phyloP scores from a whole-genome alignment of 1,139 yeast genomes.

The Blastobotrys indianensis region DNA sequence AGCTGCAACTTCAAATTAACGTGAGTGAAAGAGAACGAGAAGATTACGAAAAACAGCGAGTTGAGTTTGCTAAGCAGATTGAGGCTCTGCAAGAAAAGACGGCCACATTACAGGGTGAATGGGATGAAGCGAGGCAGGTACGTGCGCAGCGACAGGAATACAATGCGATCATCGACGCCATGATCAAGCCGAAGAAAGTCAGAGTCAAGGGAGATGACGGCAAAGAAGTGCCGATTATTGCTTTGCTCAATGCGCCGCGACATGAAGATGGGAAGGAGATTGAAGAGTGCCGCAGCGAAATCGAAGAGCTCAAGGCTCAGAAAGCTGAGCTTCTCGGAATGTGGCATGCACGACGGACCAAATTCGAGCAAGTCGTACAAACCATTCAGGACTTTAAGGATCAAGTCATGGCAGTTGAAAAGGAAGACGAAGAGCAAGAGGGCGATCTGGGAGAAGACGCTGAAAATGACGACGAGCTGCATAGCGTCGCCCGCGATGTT shows the following conservation, averaged over 20 bases:
- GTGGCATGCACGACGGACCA: slow-evolving; percentile 25
- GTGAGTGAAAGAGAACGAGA: slow-evolving; percentile 24
- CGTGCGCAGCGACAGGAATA: slow-evolving; percentile 28
- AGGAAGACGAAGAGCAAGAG: no score
- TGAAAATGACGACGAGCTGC: slow-evolving; percentile 12
- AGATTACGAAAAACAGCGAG: slow-evolving; percentile 19
- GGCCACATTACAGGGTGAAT: slow-evolving; percentile 22
- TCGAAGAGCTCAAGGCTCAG: slow-evolving; percentile 25
- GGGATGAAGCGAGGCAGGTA: slow-evolving; percentile 22
- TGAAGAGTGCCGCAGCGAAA: slow-evolving; percentile 24
- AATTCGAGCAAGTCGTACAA: slow-evolving; percentile 23
- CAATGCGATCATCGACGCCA: slow-evolving; percentile 25
- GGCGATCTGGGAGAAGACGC: slow-evolving; percentile 12
- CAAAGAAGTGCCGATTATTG: slow-evolving; percentile 19
- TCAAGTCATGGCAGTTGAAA: slow-evolving; percentile 6
- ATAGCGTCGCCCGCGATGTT: not conserved
- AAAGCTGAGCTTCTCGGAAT: slow-evolving; percentile 19
- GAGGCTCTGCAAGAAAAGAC: slow-evolving; percentile 19
- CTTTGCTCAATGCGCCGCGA: slow-evolving; percentile 24
- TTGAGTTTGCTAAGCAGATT: slow-evolving; percentile 16
- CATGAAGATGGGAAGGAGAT: slow-evolving; percentile 22
- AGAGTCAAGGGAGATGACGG: slow-evolving; percentile 14
- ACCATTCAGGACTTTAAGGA: slow-evolving; percentile 21
- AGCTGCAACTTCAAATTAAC: slow-evolving; percentile 26
- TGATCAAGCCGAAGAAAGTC: slow-evolving; percentile 25